These are phyloP conservation scores for Ganoderma sinense DNA, from an alignment of 1,284 basidiomycete species.

Conservation along the genomic window DNA sequence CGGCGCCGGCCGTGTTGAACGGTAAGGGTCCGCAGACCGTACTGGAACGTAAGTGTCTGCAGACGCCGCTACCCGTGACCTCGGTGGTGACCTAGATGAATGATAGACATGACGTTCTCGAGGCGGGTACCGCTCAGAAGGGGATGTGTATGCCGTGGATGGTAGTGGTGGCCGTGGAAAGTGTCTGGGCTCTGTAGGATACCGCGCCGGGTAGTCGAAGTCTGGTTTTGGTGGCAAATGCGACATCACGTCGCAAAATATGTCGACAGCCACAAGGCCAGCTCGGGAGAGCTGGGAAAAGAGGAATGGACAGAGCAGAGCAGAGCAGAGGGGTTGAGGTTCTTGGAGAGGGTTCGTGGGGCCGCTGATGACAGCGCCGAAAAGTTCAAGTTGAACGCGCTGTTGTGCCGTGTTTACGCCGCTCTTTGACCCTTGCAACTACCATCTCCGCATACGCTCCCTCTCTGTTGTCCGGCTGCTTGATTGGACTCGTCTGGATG, in stretches of 20 bases:
- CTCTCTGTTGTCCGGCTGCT: not conserved
- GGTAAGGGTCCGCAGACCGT: constrained; percentile 30
- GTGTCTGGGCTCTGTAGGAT: constrained; percentile 35
- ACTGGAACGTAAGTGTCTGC: constrained; percentile 35
- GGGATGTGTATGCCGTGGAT: constrained; percentile 21
- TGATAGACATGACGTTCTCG: constrained; percentile 35
- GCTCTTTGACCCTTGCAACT: constrained; percentile 6
- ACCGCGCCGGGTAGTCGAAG: constrained; percentile 38
- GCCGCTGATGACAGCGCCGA: constrained; percentile 10
- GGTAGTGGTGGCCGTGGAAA: constrained; percentile 30
- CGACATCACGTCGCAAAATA: constrained; percentile 28
- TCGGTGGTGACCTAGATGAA: constrained; percentile 34
- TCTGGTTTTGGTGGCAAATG: constrained; percentile 44
- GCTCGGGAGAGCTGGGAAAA: not conserved
- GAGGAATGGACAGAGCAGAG: not conserved
- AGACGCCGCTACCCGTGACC: constrained; percentile 26
- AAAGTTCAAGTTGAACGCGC: constrained; percentile 16
- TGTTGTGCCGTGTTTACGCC: constrained; percentile 32
- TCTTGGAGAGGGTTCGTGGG: too few species aligned
- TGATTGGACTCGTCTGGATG: constrained; percentile 40
- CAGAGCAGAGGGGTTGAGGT: constrained; percentile 1
- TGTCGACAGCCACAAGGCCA: not conserved
- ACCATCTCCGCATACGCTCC: not conserved
- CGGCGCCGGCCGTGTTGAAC: constrained; percentile 24
- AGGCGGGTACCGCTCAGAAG: constrained; percentile 28